A percentile compares a stretch with the other conserved stretches of the same genome.
phyloP scores from a whole-genome alignment of 2,329 filamentous ascomycete genomes.

The Scedosporium minutisporum region DNA sequence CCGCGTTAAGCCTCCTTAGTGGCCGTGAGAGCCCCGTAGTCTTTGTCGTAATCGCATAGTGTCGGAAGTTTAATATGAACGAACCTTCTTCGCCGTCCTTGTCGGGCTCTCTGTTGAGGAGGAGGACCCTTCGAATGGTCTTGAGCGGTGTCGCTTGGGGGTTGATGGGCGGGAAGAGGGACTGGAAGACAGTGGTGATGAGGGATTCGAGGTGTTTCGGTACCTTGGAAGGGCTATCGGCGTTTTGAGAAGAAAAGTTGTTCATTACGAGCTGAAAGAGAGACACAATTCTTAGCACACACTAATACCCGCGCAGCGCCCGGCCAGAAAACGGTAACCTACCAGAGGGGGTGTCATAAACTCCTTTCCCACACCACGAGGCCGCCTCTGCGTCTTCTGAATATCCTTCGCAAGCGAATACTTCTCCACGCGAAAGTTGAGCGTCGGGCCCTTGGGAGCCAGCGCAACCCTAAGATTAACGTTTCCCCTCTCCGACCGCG shows the following conservation, averaged over 20 bases:
- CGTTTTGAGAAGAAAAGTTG: constrained; percentile 57
- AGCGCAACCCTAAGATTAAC: constrained; percentile 83
- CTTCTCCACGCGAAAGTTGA: constrained; percentile 89
- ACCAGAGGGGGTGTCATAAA: constrained; percentile 76
- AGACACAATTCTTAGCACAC: not conserved
- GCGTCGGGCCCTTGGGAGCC: constrained; percentile 80
- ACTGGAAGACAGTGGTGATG: constrained; percentile 89
- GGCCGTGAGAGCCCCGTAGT: constrained; percentile 75
- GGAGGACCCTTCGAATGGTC: constrained; percentile 83
- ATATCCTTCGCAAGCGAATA: constrained; percentile 94
- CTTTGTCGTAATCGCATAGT: constrained; percentile 92
- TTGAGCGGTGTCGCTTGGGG: constrained; percentile 81
- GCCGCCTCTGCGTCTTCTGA: constrained; percentile 70
- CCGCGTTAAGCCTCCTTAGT: constrained; percentile 73
- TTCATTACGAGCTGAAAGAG: constrained; percentile 78
- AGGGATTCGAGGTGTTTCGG: constrained; percentile 91
- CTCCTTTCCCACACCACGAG: constrained; percentile 73
- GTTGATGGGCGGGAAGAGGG: constrained; percentile 90
- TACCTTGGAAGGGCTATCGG: constrained; percentile 57
- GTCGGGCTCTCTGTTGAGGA: constrained; percentile 71
- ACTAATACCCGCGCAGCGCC: not conserved
- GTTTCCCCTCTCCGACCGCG: constrained; percentile 79
- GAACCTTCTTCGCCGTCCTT: constrained; percentile 49
- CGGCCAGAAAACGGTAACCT: constrained; percentile 17
- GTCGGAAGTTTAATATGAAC: constrained; percentile 78